A percentile compares a stretch with the other conserved stretches of the same genome.
Evolutionary conservation across 2,329 filamentous ascomycete species (phyloP).

Genomic region (Dichotomopilus funicola): DNA sequence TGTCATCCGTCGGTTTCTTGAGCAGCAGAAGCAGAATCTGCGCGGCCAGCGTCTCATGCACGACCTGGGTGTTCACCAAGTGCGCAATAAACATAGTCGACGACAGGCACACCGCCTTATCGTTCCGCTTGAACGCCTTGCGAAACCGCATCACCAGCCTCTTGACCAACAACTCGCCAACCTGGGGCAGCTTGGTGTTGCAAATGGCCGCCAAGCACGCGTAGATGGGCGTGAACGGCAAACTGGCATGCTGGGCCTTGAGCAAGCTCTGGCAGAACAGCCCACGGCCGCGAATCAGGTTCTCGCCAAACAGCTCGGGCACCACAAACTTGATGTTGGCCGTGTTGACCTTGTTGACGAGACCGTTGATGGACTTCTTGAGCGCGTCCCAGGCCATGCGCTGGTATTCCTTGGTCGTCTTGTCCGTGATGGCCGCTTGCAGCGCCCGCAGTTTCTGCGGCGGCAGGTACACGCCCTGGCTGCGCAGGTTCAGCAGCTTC

Average conservation of each 20-base stretch:
- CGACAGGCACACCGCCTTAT: constrained; percentile 90
- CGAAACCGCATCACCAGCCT: constrained; percentile 86
- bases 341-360: constrained; percentile 99
- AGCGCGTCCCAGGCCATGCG: constrained; percentile 98
- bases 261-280: constrained; percentile 94
- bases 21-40: constrained; percentile 89
- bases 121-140: constrained; percentile 92
- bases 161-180: constrained; percentile 83
- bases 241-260: constrained; percentile 93
- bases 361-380: constrained; percentile 96
- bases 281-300: constrained; percentile 82
- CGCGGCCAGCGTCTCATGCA: constrained; percentile 85
- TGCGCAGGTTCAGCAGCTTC: constrained; percentile 85
- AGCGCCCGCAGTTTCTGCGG: constrained; percentile 84
- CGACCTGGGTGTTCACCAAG: constrained; percentile 91
- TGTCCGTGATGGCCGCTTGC: constrained; percentile 95
- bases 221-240: constrained; percentile 95
- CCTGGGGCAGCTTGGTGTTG: constrained; percentile 93
- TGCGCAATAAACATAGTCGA: constrained; percentile 94
- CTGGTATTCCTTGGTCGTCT: constrained; percentile 93
- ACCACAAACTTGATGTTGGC: constrained; percentile 98
- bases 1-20: constrained; percentile 93
- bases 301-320: constrained; percentile 91
- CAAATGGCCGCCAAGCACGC: constrained; percentile 94
- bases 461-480: constrained; percentile 93